Evolutionary conservation across 805 yeast species (phyloP), one percentile per base, ranked within the genome.

Genomic region (Scheffersomyces ergatensis): DNA sequence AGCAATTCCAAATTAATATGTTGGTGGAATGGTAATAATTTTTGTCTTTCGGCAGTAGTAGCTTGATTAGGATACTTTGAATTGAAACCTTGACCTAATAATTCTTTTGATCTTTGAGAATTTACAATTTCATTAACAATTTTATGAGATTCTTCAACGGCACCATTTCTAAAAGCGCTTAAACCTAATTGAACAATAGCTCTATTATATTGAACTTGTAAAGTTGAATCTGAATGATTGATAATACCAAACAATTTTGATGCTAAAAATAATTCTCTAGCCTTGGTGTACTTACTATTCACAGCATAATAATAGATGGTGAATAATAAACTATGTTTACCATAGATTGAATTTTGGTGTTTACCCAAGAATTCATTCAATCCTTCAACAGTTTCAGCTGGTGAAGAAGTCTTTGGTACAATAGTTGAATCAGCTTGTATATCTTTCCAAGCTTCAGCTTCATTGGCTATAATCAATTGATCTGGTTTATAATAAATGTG

Each of bases 1-100:
- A 93, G 77, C 57, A 93, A 80, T 73, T 95, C 98, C 54, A 92
- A 74, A 68, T 93, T 93, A 65, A 93, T 92, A 70, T 93, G 99
- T 86, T 89, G 89, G 70, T 93, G 99, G 84, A 85, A 93, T 44
- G 99, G 99, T 61, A 93, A 75, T 62, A 89, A 78, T 61, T 90
- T 82, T 67, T 83, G 92, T 55, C 75, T 80, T 58, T 85, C 95
- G 46, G 76, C 78, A 34, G 74, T 65, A 19, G 80, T 61, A 14
- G 74, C 71, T 60, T 71, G 69, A 54, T 76, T 78, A 40, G 77
- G 72, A 61, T 77, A 82, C 66, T 89, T 84, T 61, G 84, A 83
- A 51, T 55, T 63, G 55, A 79, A 73, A 39, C 95, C 95, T 73
- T 92, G 99, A 45, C 97, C 98, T 47, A 93, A 77, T 45, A 93